Evolutionary conservation across 345 rosid genomes (phyloP).

Genomic region (Ceriops tagal): DNA sequence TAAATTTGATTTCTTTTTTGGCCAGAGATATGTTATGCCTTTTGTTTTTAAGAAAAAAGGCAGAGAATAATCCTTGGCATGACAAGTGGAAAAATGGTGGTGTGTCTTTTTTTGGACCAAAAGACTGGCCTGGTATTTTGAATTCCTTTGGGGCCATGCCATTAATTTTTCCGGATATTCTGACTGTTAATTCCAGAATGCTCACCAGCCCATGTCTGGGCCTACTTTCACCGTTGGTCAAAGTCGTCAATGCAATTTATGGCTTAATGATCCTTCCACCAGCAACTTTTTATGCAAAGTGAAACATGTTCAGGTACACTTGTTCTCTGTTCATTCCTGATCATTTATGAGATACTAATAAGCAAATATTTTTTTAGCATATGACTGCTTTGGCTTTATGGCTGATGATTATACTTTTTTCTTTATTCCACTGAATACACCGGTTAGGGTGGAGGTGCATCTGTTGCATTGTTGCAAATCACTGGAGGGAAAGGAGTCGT

Average conservation of each 20-base stretch:
- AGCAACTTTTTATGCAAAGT: conserved; percentile 63
- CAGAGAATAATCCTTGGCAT: no score
- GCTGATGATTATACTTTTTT: background rate
- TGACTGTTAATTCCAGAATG: conserved; percentile 53
- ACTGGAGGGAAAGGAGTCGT: conserved; percentile 78
- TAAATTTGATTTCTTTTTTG: no score
- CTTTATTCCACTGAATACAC: background rate
- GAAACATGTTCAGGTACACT: conserved; percentile 68
- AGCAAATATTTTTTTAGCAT: no score
- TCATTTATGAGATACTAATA: no score
- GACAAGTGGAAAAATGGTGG: background rate
- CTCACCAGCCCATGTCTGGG: conserved; percentile 59
- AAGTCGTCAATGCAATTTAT: conserved; percentile 61
- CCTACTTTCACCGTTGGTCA: conserved; percentile 75
- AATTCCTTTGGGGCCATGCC: background rate
- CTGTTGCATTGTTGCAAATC: conserved; percentile 65
- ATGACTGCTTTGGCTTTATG: no score
- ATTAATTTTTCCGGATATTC: conserved; percentile 17
- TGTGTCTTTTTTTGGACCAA: background rate
- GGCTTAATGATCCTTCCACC: conserved; percentile 59
- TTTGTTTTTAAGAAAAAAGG: no score
- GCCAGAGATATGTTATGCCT: no score
- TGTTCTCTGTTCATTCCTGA: background rate
- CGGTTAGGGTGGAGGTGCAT: conserved; percentile 57
- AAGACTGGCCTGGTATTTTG: background rate